phyloP scores from a whole-genome alignment of 176 grass and related monocot genomes.

The Zoysia pacifica region DNA sequence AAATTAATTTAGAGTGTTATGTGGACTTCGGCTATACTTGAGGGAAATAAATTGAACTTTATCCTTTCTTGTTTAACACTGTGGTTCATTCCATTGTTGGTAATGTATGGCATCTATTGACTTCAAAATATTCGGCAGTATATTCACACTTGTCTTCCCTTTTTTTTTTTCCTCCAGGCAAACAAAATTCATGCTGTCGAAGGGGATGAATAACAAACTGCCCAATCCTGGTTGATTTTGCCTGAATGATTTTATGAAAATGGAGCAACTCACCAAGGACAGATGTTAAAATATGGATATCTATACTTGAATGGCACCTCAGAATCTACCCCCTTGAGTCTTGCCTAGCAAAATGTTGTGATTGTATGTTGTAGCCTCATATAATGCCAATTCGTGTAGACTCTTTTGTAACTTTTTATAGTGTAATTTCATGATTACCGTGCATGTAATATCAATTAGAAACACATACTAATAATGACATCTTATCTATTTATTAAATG shows the following conservation, averaged over 20 bases:
- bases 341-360: background rate
- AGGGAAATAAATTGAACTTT: background rate
- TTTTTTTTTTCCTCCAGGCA: slow-evolving; percentile 29
- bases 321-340: background rate
- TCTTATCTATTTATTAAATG: too few species aligned
- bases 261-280: slow-evolving; percentile 5
- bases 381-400: background rate
- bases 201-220: background rate
- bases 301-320: slow-evolving; percentile 19
- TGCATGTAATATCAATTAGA: too few species aligned
- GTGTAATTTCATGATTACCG: too few species aligned
- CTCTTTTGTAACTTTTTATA: slow-evolving; percentile 1
- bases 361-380: slow-evolving; percentile 35
- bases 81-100: background rate
- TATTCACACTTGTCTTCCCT: background rate
- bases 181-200: background rate
- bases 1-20: too few species aligned
- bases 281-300: slow-evolving; percentile 18
- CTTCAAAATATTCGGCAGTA: background rate
- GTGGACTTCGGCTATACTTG: too few species aligned
- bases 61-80: background rate
- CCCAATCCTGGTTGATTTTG: slow-evolving; percentile 8
- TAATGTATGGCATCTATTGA: background rate
- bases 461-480: too few species aligned
- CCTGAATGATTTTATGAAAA: background rate